Evolutionary conservation across 2,329 filamentous ascomycete genomes (phyloP), one percentile per base, ranked within the genome.

Genomic region (Celoporthe dispersa): DNA sequence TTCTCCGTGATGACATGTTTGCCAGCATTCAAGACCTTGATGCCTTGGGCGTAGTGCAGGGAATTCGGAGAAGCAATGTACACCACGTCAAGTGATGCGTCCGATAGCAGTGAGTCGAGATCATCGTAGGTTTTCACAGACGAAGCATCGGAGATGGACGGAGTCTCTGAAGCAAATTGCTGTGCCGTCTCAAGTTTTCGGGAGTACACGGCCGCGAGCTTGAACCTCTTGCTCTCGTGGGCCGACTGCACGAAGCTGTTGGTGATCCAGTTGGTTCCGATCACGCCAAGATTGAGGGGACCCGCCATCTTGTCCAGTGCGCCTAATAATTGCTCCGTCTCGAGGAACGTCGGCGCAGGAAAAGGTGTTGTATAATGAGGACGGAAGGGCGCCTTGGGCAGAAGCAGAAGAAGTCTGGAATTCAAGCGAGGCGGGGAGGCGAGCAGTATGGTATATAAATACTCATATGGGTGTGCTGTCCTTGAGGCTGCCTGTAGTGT

Each of bases 1-100:
- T 88, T 88, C 75, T 88, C 86, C 7, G 83, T 82, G 0, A 88
- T 77, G 2, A 87, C 85, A 74, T 87, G 84, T 73, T 88, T 88
- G 12, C 84, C 84, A 22, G 84, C 84, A 9, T 78, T 73, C 11
- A 88, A 77, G n/a, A 80, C 80, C 71, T 84, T 82, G 73, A 87
- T 84, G 9, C 35, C 62, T 73, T 82, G 84, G 53, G 79, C 78
- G 0, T 85, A 84, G 65, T 87, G 85, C 1, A 75, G 76, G 28
- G 80, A 77, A 72, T 87, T 88, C 1, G 86, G 85, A 1, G 88
- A 82, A 3, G 84, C 85, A 35, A 78, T 72, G 48, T 80, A 79
- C 6, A 80, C 76, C 4, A 77, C 77, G 3, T 79, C 73, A 66
- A 81, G 75, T 48, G 78, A 75, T 4, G 66, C 55, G 28, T 74